Evolutionary conservation across 495 filamentous ascomycete genomes (phyloP), one percentile per base, ranked within the genome.

Genomic region (Penicillium riverlandense): DNA sequence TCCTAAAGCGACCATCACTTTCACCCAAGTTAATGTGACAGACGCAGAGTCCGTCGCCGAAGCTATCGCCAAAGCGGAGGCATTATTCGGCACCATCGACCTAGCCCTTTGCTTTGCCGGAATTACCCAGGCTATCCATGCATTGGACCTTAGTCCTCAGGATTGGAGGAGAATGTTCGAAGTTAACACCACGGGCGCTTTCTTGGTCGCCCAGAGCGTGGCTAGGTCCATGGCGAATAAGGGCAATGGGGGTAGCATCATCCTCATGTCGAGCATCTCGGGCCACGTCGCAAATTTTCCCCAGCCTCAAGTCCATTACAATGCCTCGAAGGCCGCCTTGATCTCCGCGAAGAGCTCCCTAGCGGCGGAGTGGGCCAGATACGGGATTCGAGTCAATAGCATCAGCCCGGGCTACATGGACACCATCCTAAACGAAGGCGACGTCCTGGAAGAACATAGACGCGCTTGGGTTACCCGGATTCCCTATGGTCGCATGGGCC

Each of bases 351-450:
- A 55, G 38, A 48, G 38, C 16, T 55, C 51, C 35, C 49, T 72
- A 7, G 69, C 69, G 2, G 68, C 68, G 0, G 69, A 72, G 41
- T 72, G 69, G 77, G 67, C 71, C 1, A 50, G 57, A 2, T 65
- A 76, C 45, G 76, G 76, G 3, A 85, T 89, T 43, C 63, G 79
- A 11, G 82, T 85, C 11, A 89, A 88, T 46, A 74, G 67, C 15
- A 71, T 89, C 12, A 74, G 65, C 12, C 84, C 85, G 0, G 83
- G 84, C 8, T 88, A 89, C 54, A 88, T 87, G 82, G 80, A 89
- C 57, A 89, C 84, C 4, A 75, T 86, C 9, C 55, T 86, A 40
- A 88, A 87, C 53, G 81, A 80, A 45, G 83, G 83, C 0, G 71
- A 74, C 0, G 75, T 75, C 2, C 50, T 88, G 37, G 71, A 68